A percentile compares a stretch with the other conserved stretches of the same genome.
These are phyloP conservation scores for Diaporthe sp. DNA, from an alignment of 2,329 filamentous ascomycete species.

Conservation along the genomic window DNA sequence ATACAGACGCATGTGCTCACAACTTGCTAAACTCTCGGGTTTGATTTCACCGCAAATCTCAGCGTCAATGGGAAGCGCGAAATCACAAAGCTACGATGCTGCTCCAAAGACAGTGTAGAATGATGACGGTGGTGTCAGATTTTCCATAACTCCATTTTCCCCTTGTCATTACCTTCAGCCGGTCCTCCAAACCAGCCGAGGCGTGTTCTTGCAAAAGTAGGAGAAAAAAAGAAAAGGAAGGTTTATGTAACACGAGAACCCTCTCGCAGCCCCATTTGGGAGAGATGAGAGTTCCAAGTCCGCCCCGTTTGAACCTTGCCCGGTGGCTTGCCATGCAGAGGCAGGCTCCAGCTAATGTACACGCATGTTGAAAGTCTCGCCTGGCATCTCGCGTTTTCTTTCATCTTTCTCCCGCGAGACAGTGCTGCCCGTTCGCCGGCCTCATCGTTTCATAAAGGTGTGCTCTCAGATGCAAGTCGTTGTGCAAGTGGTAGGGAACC, in stretches of 20 bases:
- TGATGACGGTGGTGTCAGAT: not conserved
- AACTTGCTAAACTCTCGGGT: not conserved
- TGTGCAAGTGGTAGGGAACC: not conserved
- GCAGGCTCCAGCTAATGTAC: constrained; percentile 33
- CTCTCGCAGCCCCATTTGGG: constrained; percentile 6
- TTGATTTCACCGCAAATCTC: not conserved
- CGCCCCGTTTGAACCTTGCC: constrained; percentile 15
- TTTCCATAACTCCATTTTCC: constrained; percentile 26
- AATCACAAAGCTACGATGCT: not conserved
- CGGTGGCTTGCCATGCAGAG: constrained; percentile 15
- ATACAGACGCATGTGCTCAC: not conserved
- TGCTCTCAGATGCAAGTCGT: constrained; percentile 2
- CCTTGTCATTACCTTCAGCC: constrained; percentile 15
- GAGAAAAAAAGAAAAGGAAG: not conserved
- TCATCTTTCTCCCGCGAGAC: not conserved
- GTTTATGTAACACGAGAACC: constrained; percentile 32
- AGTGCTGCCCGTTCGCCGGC: not conserved
- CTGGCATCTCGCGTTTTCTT: constrained; percentile 1
- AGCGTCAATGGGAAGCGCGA: not conserved
- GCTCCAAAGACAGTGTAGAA: not conserved
- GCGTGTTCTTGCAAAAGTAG: constrained; percentile 20
- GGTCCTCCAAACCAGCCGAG: constrained; percentile 13
- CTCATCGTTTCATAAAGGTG: constrained; percentile 14
- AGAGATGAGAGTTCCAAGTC: constrained; percentile 29
- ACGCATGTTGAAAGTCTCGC: constrained; percentile 6